Evolutionary conservation across 176 grass and related monocot genomes (phyloP).

Genomic region (Phoenix dactylifera): DNA sequence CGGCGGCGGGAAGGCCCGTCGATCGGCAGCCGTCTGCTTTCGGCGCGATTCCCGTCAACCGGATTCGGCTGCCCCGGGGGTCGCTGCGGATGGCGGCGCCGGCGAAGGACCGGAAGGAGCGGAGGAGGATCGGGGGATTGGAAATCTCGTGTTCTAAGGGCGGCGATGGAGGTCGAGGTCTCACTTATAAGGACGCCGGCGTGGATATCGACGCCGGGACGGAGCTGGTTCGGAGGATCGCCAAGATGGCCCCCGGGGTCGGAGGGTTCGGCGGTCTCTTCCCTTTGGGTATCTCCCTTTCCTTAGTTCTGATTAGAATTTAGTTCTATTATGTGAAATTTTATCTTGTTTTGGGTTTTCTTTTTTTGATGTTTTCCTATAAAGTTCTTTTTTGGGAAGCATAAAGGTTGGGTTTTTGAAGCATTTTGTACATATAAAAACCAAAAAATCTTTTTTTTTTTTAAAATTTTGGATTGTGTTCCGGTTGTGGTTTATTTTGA

Average conservation of each 20-base stretch:
- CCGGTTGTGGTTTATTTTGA: no score
- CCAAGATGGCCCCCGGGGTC: conserved; percentile 68
- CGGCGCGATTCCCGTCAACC: background rate
- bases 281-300: conserved; percentile 33
- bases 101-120: background rate
- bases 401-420: no score
- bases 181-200: conserved; percentile 75
- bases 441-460: no score
- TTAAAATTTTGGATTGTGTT: no score
- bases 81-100: background rate
- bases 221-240: conserved; percentile 76
- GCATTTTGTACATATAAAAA: no score
- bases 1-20: background rate
- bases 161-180: conserved; percentile 7
- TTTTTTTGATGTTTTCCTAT: background rate
- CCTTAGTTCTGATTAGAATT: background rate
- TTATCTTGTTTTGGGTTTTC: background rate
- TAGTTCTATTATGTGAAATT: background rate
- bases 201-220: conserved; percentile 84
- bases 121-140: background rate
- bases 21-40: no score
- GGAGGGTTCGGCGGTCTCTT: conserved; percentile 87
- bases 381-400: no score
- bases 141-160: background rate
- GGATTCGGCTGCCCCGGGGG: background rate